phyloP scores from a whole-genome alignment of 176 grass and related monocot genomes.

The Carex parvula region DNA sequence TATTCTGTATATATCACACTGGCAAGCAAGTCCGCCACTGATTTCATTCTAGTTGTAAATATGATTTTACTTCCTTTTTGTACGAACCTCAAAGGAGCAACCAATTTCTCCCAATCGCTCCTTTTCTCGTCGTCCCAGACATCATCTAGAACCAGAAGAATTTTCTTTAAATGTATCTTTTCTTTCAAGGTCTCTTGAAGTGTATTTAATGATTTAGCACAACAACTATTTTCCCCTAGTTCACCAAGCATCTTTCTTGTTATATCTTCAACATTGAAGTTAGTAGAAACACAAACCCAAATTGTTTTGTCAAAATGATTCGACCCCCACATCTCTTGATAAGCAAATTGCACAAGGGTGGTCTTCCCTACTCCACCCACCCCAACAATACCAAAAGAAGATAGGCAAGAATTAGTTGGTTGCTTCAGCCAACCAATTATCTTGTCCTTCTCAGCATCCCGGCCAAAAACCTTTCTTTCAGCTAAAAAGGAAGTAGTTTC shows the following conservation, averaged over 20 bases:
- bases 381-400: constrained; percentile 4
- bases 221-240: not conserved
- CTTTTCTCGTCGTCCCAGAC: not conserved
- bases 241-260: not conserved
- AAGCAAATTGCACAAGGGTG: constrained; percentile 10
- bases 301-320: not conserved
- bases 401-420: not conserved
- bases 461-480: not conserved
- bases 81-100: not conserved
- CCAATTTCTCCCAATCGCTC: not conserved
- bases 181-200: not conserved
- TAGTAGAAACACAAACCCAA: constrained; percentile 18
- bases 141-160: constrained; percentile 35
- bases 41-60: constrained; percentile 10
- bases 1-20: not conserved
- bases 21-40: not conserved
- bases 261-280: not conserved
- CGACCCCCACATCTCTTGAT: not conserved
- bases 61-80: constrained; percentile 31
- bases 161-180: not conserved
- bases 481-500: not conserved
- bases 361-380: constrained; percentile 27
- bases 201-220: not conserved
- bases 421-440: not conserved
- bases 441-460: not conserved